These are phyloP conservation scores for Geranium brycei DNA, from an alignment of 345 rosid genomes.

Conservation along the genomic window DNA sequence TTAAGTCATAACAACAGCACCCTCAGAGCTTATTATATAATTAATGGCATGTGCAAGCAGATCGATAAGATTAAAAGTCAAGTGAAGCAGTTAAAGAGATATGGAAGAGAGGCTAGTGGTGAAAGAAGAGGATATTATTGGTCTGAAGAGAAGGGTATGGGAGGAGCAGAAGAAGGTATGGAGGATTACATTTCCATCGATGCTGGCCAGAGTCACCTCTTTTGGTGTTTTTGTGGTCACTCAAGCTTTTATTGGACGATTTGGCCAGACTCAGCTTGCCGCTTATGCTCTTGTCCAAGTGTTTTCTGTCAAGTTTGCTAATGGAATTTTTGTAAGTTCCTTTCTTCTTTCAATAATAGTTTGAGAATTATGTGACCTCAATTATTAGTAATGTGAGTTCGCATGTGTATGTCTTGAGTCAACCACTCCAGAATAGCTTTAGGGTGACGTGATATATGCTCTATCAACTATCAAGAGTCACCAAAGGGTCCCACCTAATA, in stretches of 20 bases:
- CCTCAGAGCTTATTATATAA: no score
- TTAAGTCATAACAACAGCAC: no score
- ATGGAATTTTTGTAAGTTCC: slow-evolving; percentile 12
- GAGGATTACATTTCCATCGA: slow-evolving; percentile 15
- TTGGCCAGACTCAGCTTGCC: slow-evolving; percentile 10
- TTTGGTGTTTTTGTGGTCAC: slow-evolving; percentile 15
- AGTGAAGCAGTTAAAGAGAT: neutral
- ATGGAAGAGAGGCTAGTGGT: slow-evolving; percentile 21
- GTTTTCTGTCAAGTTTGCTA: slow-evolving; percentile 10
- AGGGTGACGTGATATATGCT: no score
- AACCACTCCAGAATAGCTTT: no score
- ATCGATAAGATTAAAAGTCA: no score
- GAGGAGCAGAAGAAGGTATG: slow-evolving; percentile 23
- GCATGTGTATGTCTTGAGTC: no score
- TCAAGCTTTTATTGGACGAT: slow-evolving; percentile 13
- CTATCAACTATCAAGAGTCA: no score
- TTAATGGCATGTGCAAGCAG: no score
- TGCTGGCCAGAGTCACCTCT: slow-evolving; percentile 10
- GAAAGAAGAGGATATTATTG: slow-evolving; percentile 5
- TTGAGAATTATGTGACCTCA: neutral
- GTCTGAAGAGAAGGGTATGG: slow-evolving; percentile 25
- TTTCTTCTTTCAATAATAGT: neutral
- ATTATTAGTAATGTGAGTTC: no score
- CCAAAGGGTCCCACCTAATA: no score
- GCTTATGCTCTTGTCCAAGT: slow-evolving; percentile 16